Percentiles rank a stretch among this genome's conserved stretches.
phyloP scores from a whole-genome alignment of 441 rosid genomes.

The Biscutella laevigata region DNA sequence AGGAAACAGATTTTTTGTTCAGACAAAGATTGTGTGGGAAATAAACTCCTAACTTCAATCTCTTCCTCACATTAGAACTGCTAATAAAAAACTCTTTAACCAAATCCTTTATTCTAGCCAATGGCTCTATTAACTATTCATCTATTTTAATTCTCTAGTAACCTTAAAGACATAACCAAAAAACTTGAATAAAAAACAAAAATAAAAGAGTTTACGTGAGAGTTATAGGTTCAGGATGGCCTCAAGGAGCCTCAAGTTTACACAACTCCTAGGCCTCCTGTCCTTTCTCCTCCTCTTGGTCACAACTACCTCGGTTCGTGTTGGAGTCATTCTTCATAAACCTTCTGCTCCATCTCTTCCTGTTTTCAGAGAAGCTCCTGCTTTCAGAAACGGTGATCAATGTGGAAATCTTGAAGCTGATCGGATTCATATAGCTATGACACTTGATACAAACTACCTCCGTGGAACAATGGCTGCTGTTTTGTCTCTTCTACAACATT shows the following conservation, averaged over 20 bases:
- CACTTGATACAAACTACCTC: constrained; percentile 64
- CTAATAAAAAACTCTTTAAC: constrained; percentile 22
- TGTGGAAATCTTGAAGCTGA: constrained; percentile 30
- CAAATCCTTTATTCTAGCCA: constrained; percentile 27
- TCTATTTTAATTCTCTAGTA: constrained; percentile 11
- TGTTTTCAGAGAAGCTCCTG: constrained; percentile 53
- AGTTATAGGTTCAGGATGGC: constrained; percentile 50
- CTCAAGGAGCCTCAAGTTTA: constrained; percentile 37
- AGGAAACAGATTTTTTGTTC: constrained; percentile 1
- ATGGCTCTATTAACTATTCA: constrained; percentile 27
- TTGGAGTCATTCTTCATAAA: constrained; percentile 27
- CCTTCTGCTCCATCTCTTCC: constrained; percentile 32
- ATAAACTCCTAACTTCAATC: constrained; percentile 23
- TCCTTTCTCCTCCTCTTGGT: constrained; percentile 43
- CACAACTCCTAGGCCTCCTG: constrained; percentile 56
- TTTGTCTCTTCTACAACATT: constrained; percentile 60
- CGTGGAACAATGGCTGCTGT: constrained; percentile 82
- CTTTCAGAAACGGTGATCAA: constrained; percentile 43
- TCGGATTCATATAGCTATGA: constrained; percentile 57
- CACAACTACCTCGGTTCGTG: constrained; percentile 28
- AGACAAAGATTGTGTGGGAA: constrained; percentile 23
- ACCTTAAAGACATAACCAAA: background rate
- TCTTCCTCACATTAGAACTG: constrained; percentile 27
- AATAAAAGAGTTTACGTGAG: constrained; percentile 24
- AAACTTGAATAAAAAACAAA: background rate